phyloP scores from a whole-genome alignment of 2,329 filamentous ascomycete genomes.

The Sclerotinia nivalis region DNA sequence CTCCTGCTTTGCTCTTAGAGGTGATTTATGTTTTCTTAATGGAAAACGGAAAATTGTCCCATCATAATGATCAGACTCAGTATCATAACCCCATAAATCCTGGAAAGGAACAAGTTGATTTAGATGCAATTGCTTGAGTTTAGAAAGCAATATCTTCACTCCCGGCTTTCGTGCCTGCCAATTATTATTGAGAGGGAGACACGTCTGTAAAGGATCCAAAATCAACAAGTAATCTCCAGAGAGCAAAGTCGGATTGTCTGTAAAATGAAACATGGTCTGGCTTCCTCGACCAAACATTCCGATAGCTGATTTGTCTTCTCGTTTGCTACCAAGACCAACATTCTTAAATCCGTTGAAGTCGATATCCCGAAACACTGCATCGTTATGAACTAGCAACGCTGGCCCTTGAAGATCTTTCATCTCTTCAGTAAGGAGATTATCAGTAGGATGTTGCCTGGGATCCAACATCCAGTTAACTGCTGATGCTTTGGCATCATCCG shows the following conservation, averaged over 20 bases:
- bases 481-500: conserved; percentile 39
- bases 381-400: conserved; percentile 41
- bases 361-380: conserved; percentile 39
- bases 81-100: conserved; percentile 33
- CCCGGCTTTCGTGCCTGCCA: conserved; percentile 32
- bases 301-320: conserved; percentile 36
- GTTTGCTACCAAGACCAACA: conserved; percentile 42
- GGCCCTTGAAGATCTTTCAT: conserved; percentile 39
- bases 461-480: conserved; percentile 42
- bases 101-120: conserved; percentile 34
- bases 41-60: conserved; percentile 40
- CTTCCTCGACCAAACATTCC: conserved; percentile 43
- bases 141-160: conserved; percentile 32
- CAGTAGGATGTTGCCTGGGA: conserved; percentile 26
- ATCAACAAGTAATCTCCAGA: conserved; percentile 41
- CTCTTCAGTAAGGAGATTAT: conserved; percentile 34
- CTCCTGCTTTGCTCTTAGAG: neutral
- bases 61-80: conserved; percentile 29
- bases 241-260: conserved; percentile 42
- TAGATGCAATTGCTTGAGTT: conserved; percentile 28
- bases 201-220: conserved; percentile 39
- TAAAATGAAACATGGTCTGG: conserved; percentile 44
- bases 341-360: conserved; percentile 42
- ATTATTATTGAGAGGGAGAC: conserved; percentile 31
- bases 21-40: conserved; percentile 25